Base-by-base conservation (phyloP, 2,329 filamentous ascomycete genomes). In the Exophiala sideris region DNA sequence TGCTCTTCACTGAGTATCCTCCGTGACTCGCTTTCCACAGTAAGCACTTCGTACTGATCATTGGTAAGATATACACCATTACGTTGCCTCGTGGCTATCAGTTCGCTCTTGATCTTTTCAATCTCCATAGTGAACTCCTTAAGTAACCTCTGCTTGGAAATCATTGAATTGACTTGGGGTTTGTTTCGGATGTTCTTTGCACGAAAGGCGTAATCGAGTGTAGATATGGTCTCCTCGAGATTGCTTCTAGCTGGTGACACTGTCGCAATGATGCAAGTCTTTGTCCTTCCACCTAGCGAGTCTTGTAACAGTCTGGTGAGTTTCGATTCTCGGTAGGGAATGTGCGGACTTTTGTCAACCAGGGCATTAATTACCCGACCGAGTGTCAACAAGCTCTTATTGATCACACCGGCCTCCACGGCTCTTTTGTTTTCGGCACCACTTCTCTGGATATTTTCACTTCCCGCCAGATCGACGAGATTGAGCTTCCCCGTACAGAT, bases 181-280 rank as follows among this genome's bases (percentile, higher is more conserved):
- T 96, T 96, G 72, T 99, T 99, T 46, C 89, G 88, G 65, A 99
- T 99, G 64, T 99, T 97, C 77, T 99, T 99, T 12, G 94, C 94
- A 44, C 94, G 84, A 73, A 97, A 97, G 9, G 94, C 95, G 68
- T 99, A 99, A 70, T 99, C 94, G 1, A 99, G 80, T 0, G 95
- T 99, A 0, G 94, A 97, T 56, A 99, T 97, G 0, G 95, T 99
- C 71, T 99, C 94, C 67, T 99, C 94, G 1, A 99, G 78, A 64
- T 97, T 99, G 71, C 87, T 91, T 71, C 94, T 95, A 6, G 91
- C 90, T 1, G 94, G 91, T 2, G 94, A 97, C 38, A 99, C 82
- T 0, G 94, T 99, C 5, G 94, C 94, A 66, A 99, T 97, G 62
- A 99, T 99, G 75, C 94, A 99, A 0, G 94, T 99, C 69, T 99